A percentile compares a stretch with the other conserved stretches of the same genome.
Evolutionary conservation across 306 rosid species (phyloP).

Genomic region (Senna tora): DNA sequence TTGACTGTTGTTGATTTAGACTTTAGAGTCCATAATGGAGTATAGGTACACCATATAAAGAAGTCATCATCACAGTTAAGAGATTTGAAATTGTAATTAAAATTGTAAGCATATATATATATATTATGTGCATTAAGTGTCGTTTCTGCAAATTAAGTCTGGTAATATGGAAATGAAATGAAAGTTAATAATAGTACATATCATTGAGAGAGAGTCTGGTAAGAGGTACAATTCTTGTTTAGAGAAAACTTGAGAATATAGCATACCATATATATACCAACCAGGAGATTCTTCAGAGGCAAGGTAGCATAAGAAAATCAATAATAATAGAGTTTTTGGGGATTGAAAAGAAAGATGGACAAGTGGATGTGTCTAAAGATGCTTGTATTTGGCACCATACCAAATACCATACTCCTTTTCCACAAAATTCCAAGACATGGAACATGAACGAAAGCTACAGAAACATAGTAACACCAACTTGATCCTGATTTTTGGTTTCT

Average conservation of each 20-base stretch:
- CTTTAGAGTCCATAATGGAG: not conserved
- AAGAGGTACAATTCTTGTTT: constrained; percentile 3
- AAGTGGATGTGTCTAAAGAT: not conserved
- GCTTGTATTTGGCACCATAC: constrained; percentile 34
- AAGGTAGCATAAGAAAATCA: constrained; percentile 15
- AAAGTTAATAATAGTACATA: not conserved
- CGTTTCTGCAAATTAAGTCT: not conserved
- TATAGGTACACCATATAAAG: not conserved
- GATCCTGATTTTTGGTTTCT: constrained; percentile 59
- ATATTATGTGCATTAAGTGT: not conserved
- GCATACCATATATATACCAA: not conserved
- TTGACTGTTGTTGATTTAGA: not conserved
- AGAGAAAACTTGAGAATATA: not conserved
- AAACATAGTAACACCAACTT: constrained; percentile 52
- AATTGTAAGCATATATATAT: no score
- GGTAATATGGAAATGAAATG: not conserved
- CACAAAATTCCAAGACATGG: constrained; percentile 57
- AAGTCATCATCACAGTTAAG: not conserved
- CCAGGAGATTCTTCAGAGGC: constrained; percentile 6
- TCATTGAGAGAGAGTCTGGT: not conserved
- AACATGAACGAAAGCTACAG: constrained; percentile 41
- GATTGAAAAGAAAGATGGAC: constrained; percentile 6
- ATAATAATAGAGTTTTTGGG: constrained; percentile 15
- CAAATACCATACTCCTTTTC: constrained; percentile 7
- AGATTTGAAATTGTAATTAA: not conserved